A percentile compares a stretch with the other conserved stretches of the same genome.
These are phyloP conservation scores for Pleurotus eryngii DNA, from an alignment of 768 basidiomycete genomes.

Conservation along the genomic window DNA sequence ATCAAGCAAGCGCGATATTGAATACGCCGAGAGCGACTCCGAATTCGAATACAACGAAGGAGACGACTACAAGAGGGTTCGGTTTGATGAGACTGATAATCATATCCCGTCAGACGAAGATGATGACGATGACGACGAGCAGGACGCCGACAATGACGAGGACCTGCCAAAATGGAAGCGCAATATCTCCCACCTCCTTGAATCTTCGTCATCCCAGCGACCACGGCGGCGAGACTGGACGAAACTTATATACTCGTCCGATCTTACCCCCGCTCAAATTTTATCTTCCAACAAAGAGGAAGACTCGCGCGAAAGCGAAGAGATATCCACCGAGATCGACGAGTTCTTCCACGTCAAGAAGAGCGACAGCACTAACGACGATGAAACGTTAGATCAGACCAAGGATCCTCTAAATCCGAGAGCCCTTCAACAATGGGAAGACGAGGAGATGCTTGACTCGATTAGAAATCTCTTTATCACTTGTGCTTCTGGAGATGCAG, in stretches of 20 bases:
- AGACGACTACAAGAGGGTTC: conserved; percentile 33
- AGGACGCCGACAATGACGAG: conserved; percentile 31
- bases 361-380: conserved; percentile 27
- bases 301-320: conserved; percentile 14
- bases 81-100: conserved; percentile 46
- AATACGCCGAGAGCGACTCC: conserved; percentile 79
- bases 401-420: conserved; percentile 56
- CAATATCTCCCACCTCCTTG: conserved; percentile 50
- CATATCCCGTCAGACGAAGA: conserved; percentile 36
- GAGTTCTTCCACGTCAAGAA: conserved; percentile 72
- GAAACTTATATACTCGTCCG: conserved; percentile 75
- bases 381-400: conserved; percentile 62
- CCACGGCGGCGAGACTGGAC: conserved; percentile 69
- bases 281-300: conserved; percentile 31
- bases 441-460: conserved; percentile 81
- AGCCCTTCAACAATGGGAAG: conserved; percentile 72
- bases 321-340: conserved; percentile 48
- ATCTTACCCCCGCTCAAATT: conserved; percentile 69
- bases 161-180: conserved; percentile 72
- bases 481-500: conserved; percentile 39
- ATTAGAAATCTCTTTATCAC: conserved; percentile 91
- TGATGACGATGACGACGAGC: conserved; percentile 44
- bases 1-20: conserved; percentile 41
- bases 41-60: conserved; percentile 48
- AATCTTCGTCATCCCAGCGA: conserved; percentile 31